A percentile compares a stretch with the other conserved stretches of the same genome.
phyloP scores from a whole-genome alignment of 768 basidiomycete genomes.

The Pulveroboletus sp. region DNA sequence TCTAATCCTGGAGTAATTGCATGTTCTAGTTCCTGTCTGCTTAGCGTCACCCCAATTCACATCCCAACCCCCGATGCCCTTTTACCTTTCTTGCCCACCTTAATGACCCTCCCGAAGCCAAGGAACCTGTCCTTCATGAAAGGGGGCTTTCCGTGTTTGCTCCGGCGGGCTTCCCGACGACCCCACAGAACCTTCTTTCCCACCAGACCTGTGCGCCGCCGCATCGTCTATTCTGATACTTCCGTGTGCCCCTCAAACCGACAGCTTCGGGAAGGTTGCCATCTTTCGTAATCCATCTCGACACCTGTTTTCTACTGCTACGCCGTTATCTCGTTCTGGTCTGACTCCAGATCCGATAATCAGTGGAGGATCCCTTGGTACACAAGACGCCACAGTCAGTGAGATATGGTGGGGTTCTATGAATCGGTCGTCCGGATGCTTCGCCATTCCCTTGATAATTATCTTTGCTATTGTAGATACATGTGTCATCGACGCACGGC shows the following conservation, averaged over 20 bases:
- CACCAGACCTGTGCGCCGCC: conserved; percentile 3
- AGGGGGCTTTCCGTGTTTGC: conserved; percentile 6
- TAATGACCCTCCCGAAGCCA: conserved; percentile 2
- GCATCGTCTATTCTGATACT: background rate
- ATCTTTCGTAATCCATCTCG: conserved; percentile 5
- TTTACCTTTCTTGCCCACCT: conserved; percentile 2
- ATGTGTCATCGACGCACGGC: background rate
- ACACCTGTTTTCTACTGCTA: background rate
- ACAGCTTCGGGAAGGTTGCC: background rate
- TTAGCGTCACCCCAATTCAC: background rate
- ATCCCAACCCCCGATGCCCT: background rate
- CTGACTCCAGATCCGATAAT: conserved; percentile 13
- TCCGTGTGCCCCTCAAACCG: conserved; percentile 6
- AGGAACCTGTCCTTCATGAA: background rate
- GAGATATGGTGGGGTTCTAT: background rate
- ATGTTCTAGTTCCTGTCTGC: background rate
- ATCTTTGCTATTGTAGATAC: conserved; percentile 7
- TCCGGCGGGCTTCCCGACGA: background rate
- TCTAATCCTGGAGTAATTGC: background rate
- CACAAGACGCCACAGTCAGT: background rate
- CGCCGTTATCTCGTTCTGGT: conserved; percentile 3
- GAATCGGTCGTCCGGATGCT: background rate
- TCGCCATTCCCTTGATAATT: background rate
- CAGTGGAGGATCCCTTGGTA: conserved; percentile 1
- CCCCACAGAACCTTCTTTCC: conserved; percentile 9